Conservation (phyloP, 2,329 filamentous ascomycete species). For the Lecanosticta acicola region DNA sequence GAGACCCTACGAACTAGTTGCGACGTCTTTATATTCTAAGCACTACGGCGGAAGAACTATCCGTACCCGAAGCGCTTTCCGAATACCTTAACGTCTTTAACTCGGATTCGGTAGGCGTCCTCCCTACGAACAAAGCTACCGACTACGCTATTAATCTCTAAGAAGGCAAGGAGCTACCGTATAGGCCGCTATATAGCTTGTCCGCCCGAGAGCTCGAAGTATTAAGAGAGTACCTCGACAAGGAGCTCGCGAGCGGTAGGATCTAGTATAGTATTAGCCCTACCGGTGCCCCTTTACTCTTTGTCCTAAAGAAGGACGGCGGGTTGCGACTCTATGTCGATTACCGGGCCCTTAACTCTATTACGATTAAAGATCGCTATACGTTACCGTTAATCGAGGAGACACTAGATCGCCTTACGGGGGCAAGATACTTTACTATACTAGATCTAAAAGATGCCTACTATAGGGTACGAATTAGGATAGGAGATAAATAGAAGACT, state of each 20-base stretch:
- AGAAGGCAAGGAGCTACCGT: neutral
- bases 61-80: neutral
- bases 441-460: constrained; percentile 24
- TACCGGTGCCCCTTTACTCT: neutral
- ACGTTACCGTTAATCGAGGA: constrained; percentile 25
- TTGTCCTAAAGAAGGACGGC: constrained; percentile 18
- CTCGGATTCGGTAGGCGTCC: neutral
- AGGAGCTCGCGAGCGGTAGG: neutral
- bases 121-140: neutral
- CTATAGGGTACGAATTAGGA: constrained; percentile 22
- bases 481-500: constrained; percentile 22
- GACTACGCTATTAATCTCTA: neutral
- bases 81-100: neutral
- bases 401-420: constrained; percentile 17
- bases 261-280: constrained; percentile 1
- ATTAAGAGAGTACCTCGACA: neutral
- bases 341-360: constrained; percentile 29
- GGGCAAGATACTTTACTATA: constrained; percentile 13
- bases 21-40: neutral
- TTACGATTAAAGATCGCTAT: constrained; percentile 31
- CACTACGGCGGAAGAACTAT: neutral
- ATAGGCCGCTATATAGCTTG: constrained; percentile 1
- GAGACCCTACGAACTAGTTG: no score
- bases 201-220: constrained; percentile 1
- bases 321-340: constrained; percentile 26